These are phyloP conservation scores for Paratinospora sagittata DNA, from an alignment of 164 flowering plant species.

Conservation along the genomic window DNA sequence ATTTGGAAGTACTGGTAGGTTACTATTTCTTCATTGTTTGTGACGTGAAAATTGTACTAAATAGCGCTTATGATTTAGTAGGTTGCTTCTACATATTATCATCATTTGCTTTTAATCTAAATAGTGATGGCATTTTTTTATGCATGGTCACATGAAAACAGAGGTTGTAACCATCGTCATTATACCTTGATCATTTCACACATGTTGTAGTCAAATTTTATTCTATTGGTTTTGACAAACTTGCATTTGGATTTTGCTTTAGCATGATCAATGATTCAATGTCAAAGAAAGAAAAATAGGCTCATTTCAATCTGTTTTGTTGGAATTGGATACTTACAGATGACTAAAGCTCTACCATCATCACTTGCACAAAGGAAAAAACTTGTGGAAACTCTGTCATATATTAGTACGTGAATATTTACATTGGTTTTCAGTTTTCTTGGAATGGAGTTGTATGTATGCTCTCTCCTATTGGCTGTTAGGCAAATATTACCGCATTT, in stretches of 20 bases:
- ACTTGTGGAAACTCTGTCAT: background rate
- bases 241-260: background rate
- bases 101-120: background rate
- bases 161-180: background rate
- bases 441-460: too few species aligned
- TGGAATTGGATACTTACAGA: background rate
- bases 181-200: background rate
- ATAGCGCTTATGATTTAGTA: background rate
- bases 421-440: too few species aligned
- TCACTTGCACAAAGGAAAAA: too few species aligned
- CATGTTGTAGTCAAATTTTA: background rate
- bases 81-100: background rate
- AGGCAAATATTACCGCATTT: too few species aligned
- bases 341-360: too few species aligned
- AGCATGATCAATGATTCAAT: background rate
- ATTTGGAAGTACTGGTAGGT: conserved; percentile 78
- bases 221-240: background rate
- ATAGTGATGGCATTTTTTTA: background rate
- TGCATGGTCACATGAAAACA: background rate
- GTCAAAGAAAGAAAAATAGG: background rate
- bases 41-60: background rate
- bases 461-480: too few species aligned
- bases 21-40: conserved; percentile 1
- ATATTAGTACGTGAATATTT: background rate
- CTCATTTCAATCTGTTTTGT: background rate